phyloP scores from a whole-genome alignment of 441 rosid genomes.

The Breynia disticha region DNA sequence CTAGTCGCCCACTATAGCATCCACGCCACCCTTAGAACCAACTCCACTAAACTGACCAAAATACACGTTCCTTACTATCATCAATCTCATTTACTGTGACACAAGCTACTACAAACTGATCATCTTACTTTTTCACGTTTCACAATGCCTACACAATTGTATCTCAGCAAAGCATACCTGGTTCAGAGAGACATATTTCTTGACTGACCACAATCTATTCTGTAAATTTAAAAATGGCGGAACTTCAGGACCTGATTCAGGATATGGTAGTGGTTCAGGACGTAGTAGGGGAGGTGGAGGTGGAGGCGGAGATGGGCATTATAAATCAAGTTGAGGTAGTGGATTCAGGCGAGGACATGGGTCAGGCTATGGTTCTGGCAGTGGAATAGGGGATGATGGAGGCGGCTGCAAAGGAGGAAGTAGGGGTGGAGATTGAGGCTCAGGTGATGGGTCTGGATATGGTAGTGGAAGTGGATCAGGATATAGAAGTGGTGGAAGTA shows the following conservation, averaged over 20 bases:
- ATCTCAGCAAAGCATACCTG: neutral
- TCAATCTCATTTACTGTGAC: neutral
- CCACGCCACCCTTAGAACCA: constrained; percentile 5
- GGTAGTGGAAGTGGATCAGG: constrained; percentile 31
- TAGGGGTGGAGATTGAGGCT: constrained; percentile 24
- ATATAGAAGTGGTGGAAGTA: constrained; percentile 23
- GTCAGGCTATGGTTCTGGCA: constrained; percentile 6
- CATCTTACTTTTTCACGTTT: neutral
- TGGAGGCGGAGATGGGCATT: constrained; percentile 15
- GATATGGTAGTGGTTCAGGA: constrained; percentile 19
- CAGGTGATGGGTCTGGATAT: constrained; percentile 30
- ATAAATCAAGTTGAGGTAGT: constrained; percentile 22
- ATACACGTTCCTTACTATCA: constrained; percentile 9
- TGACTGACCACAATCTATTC: neutral
- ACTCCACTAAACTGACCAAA: constrained; percentile 5
- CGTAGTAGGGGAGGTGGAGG: constrained; percentile 9
- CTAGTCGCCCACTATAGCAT: neutral
- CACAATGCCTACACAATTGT: constrained; percentile 21
- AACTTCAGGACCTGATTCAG: constrained; percentile 8
- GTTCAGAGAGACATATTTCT: neutral
- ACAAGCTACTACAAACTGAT: constrained; percentile 24
- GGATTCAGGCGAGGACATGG: constrained; percentile 17
- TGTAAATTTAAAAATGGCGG: constrained; percentile 17
- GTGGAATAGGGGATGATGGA: constrained; percentile 17
- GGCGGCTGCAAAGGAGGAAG: constrained; percentile 15